Evolutionary conservation across 1,284 basidiomycete species (phyloP).

Genomic region (Ustilago tritici): DNA sequence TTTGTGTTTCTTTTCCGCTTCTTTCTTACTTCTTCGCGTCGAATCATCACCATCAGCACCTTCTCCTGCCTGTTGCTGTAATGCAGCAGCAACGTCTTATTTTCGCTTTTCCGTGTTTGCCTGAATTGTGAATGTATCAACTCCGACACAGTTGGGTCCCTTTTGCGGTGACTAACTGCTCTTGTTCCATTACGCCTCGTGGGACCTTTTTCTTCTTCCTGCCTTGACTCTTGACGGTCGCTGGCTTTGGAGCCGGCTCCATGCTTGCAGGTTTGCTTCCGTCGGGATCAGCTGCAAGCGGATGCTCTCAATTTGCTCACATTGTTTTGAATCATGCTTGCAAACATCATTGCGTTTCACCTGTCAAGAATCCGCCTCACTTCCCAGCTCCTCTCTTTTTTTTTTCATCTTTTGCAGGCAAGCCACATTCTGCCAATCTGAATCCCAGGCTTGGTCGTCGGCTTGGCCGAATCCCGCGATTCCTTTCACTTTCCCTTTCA

Average conservation of each 20-base stretch:
- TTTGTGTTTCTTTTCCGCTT: background rate
- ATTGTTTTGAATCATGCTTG: background rate
- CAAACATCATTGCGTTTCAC: constrained; percentile 7
- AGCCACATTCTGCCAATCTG: constrained; percentile 1
- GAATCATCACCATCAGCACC: background rate
- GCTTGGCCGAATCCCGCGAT: constrained; percentile 3
- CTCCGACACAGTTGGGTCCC: background rate
- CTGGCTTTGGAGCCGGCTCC: constrained; percentile 28
- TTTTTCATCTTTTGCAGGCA: background rate
- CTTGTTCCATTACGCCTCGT: background rate
- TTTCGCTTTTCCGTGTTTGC: background rate
- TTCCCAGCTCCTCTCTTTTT: background rate
- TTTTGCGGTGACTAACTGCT: background rate
- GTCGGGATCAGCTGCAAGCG: constrained; percentile 36
- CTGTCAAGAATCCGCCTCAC: constrained; percentile 19
- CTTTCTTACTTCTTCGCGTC: background rate
- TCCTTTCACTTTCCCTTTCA: background rate
- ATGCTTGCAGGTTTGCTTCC: constrained; percentile 30
- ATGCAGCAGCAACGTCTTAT: no score
- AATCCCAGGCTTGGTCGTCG: constrained; percentile 4
- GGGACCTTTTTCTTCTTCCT: background rate
- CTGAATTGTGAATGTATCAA: background rate
- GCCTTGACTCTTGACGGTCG: no score
- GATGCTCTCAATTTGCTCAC: background rate
- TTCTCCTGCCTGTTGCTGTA: background rate